phyloP scores from a whole-genome alignment of 1,139 yeast species.

The Nakaseomyces bracarensis region DNA sequence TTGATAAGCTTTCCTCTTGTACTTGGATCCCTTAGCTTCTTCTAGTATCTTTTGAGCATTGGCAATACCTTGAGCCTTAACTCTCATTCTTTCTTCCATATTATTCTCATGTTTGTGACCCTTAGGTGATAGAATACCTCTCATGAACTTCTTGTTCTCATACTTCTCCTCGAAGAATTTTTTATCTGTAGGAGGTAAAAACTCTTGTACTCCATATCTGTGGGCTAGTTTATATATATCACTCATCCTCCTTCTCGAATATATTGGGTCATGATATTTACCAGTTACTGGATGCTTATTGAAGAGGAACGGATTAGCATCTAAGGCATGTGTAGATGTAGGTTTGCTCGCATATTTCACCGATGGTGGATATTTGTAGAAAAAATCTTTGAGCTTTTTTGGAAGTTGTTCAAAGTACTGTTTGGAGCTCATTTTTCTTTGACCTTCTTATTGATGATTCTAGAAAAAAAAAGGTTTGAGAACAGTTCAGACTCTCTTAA shows the following conservation, averaged over 20 bases:
- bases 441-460: too few species aligned
- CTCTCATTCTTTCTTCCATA: constrained; percentile 50
- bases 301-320: constrained; percentile 82
- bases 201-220: constrained; percentile 68
- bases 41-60: constrained; percentile 66
- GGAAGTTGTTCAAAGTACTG: constrained; percentile 55
- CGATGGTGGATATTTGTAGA: constrained; percentile 76
- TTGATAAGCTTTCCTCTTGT: constrained; percentile 48
- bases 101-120: constrained; percentile 74
- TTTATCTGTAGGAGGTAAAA: constrained; percentile 61
- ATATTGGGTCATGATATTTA: constrained; percentile 67
- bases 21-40: constrained; percentile 54
- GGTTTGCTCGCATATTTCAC: constrained; percentile 67
- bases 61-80: constrained; percentile 57
- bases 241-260: constrained; percentile 76
- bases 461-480: too few species aligned
- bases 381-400: constrained; percentile 60
- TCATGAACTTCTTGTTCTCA: constrained; percentile 59
- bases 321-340: constrained; percentile 53
- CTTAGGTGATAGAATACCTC: constrained; percentile 73
- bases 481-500: too few species aligned
- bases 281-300: constrained; percentile 79
- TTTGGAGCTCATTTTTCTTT: constrained; percentile 3
- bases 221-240: constrained; percentile 79
- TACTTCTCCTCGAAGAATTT: constrained; percentile 76